These are phyloP conservation scores for Simmondsia chinensis DNA, from an alignment of 148 eudicot species.

Conservation along the genomic window DNA sequence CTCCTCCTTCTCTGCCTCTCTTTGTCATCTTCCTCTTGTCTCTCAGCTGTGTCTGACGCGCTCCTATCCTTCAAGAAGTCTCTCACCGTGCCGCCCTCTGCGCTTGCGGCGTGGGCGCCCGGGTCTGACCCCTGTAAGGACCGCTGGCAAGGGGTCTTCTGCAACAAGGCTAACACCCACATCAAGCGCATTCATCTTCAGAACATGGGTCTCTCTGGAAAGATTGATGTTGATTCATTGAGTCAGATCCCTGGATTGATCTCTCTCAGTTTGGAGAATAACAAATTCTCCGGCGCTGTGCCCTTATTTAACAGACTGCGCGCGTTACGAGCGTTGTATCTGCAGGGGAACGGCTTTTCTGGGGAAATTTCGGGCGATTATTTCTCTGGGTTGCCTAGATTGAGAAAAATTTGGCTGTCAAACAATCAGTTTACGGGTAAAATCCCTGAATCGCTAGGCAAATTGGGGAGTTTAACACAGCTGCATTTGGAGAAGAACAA, in stretches of 20 bases:
- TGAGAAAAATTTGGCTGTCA: conserved; percentile 31
- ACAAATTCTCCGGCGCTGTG: conserved; percentile 34
- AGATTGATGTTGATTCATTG: conserved; percentile 21
- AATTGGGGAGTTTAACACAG: conserved; percentile 13
- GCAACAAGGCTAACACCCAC: conserved; percentile 11
- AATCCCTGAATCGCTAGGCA: conserved; percentile 34
- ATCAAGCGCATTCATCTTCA: conserved; percentile 26
- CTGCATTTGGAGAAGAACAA: conserved; percentile 32
- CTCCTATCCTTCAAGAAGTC: conserved; percentile 38
- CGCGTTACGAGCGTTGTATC: conserved; percentile 28
- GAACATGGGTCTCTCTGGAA: conserved; percentile 27
- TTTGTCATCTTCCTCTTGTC: not conserved
- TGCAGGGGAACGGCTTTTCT: conserved; percentile 31
- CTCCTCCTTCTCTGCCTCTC: conserved; percentile 9
- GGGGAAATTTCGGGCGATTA: conserved; percentile 37
- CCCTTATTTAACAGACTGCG: conserved; percentile 31
- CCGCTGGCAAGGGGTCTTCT: conserved; percentile 39
- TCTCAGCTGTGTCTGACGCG: conserved; percentile 18
- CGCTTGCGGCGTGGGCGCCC: conserved; percentile 25
- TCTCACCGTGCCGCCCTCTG: conserved; percentile 10
- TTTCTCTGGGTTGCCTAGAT: conserved; percentile 14
- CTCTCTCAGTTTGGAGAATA: conserved; percentile 27
- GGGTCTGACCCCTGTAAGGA: conserved; percentile 34
- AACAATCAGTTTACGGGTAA: conserved; percentile 39
- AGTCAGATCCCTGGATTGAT: conserved; percentile 13